Evolutionary conservation across 208 protist species (phyloP).

Genomic region (Acanthamoeba quina): DNA sequence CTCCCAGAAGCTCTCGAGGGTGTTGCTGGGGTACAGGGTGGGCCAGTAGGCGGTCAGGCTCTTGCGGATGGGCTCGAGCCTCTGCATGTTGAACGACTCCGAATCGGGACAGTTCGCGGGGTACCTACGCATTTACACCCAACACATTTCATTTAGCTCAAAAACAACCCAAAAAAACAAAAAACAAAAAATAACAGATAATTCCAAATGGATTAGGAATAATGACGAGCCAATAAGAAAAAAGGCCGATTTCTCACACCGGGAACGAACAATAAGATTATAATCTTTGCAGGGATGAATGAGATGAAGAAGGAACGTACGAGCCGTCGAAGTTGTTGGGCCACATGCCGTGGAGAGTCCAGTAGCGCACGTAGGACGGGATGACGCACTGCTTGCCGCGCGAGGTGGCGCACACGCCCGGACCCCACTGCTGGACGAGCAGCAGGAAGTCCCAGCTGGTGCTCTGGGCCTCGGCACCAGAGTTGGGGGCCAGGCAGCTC

Average conservation of each 20-base stretch:
- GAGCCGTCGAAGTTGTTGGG: conserved; percentile 55
- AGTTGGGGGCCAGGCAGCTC: not conserved
- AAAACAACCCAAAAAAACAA: not conserved
- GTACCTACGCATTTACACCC: not conserved
- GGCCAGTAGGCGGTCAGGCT: conserved; percentile 57
- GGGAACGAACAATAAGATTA: too few relatives aligned
- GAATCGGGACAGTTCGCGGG: conserved; percentile 47
- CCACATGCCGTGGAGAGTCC: conserved; percentile 74
- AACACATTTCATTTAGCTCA: not conserved
- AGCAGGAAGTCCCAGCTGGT: conserved; percentile 70
- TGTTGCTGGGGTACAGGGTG: conserved; percentile 46
- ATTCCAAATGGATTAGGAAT: not conserved
- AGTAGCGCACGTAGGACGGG: conserved; percentile 55
- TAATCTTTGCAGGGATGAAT: too few relatives aligned
- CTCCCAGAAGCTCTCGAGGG: conserved; percentile 73
- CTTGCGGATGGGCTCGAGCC: conserved; percentile 56
- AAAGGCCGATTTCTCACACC: not conserved
- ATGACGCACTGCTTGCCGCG: conserved; percentile 64
- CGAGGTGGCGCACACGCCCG: conserved; percentile 56
- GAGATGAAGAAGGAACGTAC: too few relatives aligned
- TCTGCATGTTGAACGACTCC: conserved; percentile 41
- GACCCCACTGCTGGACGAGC: conserved; percentile 73
- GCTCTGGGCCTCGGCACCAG: not conserved
- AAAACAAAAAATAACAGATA: not conserved
- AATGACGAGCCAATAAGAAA: not conserved